Base-by-base conservation (phyloP, 1,284 basidiomycete species). In the Ustilago trichophora region DNA sequence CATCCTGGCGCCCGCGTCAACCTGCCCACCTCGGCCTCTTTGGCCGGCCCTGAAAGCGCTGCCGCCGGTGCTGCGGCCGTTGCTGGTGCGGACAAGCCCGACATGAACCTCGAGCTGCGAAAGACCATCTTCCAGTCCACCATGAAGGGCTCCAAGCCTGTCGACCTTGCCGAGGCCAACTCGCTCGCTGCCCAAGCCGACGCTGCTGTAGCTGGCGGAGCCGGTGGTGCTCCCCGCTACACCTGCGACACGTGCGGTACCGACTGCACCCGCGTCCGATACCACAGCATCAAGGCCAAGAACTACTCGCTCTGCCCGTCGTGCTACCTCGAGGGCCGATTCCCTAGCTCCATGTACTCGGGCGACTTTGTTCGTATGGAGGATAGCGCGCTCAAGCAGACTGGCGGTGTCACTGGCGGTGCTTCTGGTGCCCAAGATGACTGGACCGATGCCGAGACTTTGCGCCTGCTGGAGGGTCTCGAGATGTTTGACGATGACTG, bases 401-500 rank as follows among this genome's bases (percentile, higher is more conserved):
- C 65, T 7, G 75, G 73, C 25, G 85, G 83, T 2, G 82, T 85
- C 2, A 84, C 84, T 16, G 73, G 80, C 11, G 80, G 86, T 37
- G 84, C 83, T 5, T 83, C 82, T 9, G 84, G 84, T 0, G 84
- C 83, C 18, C 86, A 87, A 36, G 87, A 89, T 68, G 89, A 90
- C 68, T 98, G 96, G 96, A 87, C 88, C 4, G 93, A 97, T 80
- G 90, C 93, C 79, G 96, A 98, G 83, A 87, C 90, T 16, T 83
- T 98, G 12, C 83, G 92, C 3, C 85, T 99, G 13, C 86, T 98
- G 16, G 95, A 98, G 83, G 96, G 90, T 15, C 87, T 98, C 45
- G 95, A 99, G 83, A 95, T 98, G 92, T 93, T 90, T 82, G 92
- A 97, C 70, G 95, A 98, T 79, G 95, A 98, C 80, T 98, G 94